phyloP scores from a whole-genome alignment of 2,329 filamentous ascomycete species.

The Talaromyces sp. region DNA sequence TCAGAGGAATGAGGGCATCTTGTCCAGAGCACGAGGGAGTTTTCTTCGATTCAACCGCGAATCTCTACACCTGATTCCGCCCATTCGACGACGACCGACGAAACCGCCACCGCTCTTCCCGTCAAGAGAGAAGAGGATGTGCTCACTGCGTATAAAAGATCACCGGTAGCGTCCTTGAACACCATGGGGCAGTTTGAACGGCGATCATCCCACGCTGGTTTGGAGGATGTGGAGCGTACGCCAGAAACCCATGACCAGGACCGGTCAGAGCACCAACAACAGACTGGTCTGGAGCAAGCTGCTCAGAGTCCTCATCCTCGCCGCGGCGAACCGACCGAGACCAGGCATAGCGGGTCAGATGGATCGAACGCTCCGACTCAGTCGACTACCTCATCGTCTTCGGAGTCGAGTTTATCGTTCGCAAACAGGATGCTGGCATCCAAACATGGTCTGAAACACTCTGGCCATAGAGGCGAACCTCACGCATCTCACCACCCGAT shows the following conservation, averaged over 20 bases:
- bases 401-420: constrained; percentile 13
- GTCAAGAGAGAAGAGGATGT: constrained; percentile 10
- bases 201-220: constrained; percentile 25
- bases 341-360: not conserved
- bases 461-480: constrained; percentile 11
- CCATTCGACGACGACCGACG: not conserved
- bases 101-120: constrained; percentile 1
- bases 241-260: not conserved
- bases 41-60: not conserved
- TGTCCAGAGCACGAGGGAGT: not conserved
- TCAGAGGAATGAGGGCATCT: constrained; percentile 10
- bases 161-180: constrained; percentile 12
- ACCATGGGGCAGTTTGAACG: constrained; percentile 31
- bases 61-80: not conserved
- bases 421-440: constrained; percentile 16
- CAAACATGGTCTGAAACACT: constrained; percentile 5
- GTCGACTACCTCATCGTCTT: constrained; percentile 2
- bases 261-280: not conserved
- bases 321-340: not conserved
- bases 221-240: constrained; percentile 23
- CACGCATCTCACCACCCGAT: constrained; percentile 20
- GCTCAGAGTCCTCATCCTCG: constrained; percentile 1
- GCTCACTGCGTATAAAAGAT: constrained; percentile 4
- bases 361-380: not conserved
- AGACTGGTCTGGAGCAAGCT: constrained; percentile 13